Base-by-base conservation (phyloP, 768 basidiomycete genomes). In the Wakefieldia striispora region DNA sequence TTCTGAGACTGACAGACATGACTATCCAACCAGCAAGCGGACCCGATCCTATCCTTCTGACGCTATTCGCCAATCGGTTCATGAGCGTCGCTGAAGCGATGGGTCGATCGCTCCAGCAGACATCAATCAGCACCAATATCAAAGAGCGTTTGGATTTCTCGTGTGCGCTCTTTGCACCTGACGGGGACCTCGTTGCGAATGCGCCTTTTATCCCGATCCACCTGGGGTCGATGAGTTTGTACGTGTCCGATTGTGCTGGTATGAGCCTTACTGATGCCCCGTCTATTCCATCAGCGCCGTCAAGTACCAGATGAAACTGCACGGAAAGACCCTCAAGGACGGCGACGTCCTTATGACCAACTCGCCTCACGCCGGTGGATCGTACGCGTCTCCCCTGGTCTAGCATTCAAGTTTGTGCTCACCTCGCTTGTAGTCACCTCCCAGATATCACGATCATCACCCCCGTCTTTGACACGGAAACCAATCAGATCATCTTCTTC, bases 21-120 rank as follows among this genome's bases (percentile, higher is more conserved):
- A 40, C 42, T 27, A 56, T 5, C 40, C 56, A 58, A 29, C 6
- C 29, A 3, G 12, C 29, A 40, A 45, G 47, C 35, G 78, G 76
- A 16, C 85, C 90, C 11, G 93, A 95, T 65, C 89, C 91, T 0
- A 91, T 95, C 55, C 73, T 93, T 26, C 75, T 97, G 40, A 91
- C 92, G 1, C 81, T 98, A 44, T 97, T 97, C 60, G 90, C 92
- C 11, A 95, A 97, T 62, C 88, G 95, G 38, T 95, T 97, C 72
- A 97, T 97, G 95, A 90, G 90, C 59, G 91, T 97, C 17, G 93
- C 93, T 9, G 93, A 95, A 65, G 93, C 93, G 10, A 97, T 95
- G 93, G 94, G 93, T 10, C 77, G 89, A 42, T 89, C 89, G 0
- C 73, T 95, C 20, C 91, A 88, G 66, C 89, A 95, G 66, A 95